Percentiles rank a stretch among this genome's conserved stretches.
Conservation (phyloP, 768 basidiomycete genomes). For the Pluteus cervinus region DNA sequence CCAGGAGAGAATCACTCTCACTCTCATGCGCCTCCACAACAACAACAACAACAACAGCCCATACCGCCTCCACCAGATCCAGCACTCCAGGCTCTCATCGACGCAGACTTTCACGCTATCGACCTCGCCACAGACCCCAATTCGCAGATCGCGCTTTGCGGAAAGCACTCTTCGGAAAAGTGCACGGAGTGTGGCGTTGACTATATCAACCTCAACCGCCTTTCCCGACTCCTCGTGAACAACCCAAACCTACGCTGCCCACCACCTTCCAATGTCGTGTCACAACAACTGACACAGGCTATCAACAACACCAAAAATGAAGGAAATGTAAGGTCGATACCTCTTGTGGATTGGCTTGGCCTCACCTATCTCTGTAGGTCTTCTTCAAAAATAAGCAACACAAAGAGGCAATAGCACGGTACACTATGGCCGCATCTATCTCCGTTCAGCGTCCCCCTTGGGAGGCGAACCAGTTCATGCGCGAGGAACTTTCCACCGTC, state of each 20-base stretch:
- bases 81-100: constrained; percentile 68
- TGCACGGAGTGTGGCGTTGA: constrained; percentile 72
- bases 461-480: constrained; percentile 76
- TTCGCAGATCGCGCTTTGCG: constrained; percentile 53
- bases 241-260: constrained; percentile 73
- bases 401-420: constrained; percentile 67
- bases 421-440: constrained; percentile 71
- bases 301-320: constrained; percentile 85
- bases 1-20: constrained; percentile 48
- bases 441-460: constrained; percentile 83
- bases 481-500: constrained; percentile 87
- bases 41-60: constrained; percentile 36
- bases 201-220: constrained; percentile 69
- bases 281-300: constrained; percentile 67
- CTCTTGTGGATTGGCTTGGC: constrained; percentile 7
- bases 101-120: constrained; percentile 60
- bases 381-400: constrained; percentile 74
- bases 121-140: constrained; percentile 51
- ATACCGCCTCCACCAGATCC: constrained; percentile 56
- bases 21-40: constrained; percentile 37
- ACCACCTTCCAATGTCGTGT: constrained; percentile 73
- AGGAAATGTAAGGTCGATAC: constrained; percentile 70
- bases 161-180: constrained; percentile 61
- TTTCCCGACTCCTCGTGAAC: constrained; percentile 60
- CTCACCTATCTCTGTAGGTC: constrained; percentile 36